Evolutionary conservation across 257 asterid genomes (phyloP).

Genomic region (Rehmannia glutinosa): DNA sequence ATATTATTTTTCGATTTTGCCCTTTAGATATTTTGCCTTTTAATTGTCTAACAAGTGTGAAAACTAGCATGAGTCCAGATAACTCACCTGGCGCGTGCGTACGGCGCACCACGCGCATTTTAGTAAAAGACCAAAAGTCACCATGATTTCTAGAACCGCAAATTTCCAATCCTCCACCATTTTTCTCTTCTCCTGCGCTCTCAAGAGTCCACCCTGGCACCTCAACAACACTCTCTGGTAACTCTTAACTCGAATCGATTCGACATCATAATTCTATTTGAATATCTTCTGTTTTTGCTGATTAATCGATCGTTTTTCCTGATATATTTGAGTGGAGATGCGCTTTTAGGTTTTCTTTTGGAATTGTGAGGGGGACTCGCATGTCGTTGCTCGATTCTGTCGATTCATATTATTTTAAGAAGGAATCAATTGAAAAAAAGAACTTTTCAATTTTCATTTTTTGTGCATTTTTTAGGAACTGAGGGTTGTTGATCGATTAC

Average conservation of each 20-base stretch:
- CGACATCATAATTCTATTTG: not conserved
- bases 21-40: too few species aligned
- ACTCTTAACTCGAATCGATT: not conserved
- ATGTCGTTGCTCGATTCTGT: not conserved
- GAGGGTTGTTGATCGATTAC: constrained; percentile 18
- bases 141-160: constrained; percentile 31
- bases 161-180: constrained; percentile 20
- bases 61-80: too few species aligned
- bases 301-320: constrained; percentile 3
- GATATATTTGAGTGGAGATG: not conserved
- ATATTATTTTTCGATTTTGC: not conserved
- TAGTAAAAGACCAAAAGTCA: constrained; percentile 15
- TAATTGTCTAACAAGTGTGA: too few species aligned
- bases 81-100: constrained; percentile 16
- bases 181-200: not conserved
- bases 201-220: constrained; percentile 3
- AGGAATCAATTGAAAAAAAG: not conserved
- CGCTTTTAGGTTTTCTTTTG: not conserved
- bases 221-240: constrained; percentile 16
- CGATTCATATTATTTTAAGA: not conserved
- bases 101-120: constrained; percentile 14
- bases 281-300: not conserved
- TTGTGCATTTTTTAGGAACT: constrained; percentile 4
- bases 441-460: not conserved
- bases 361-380: not conserved